Evolutionary conservation across 148 eudicot species (phyloP), one percentile per base, ranked within the genome.

Genomic region (Bassia scoparia): DNA sequence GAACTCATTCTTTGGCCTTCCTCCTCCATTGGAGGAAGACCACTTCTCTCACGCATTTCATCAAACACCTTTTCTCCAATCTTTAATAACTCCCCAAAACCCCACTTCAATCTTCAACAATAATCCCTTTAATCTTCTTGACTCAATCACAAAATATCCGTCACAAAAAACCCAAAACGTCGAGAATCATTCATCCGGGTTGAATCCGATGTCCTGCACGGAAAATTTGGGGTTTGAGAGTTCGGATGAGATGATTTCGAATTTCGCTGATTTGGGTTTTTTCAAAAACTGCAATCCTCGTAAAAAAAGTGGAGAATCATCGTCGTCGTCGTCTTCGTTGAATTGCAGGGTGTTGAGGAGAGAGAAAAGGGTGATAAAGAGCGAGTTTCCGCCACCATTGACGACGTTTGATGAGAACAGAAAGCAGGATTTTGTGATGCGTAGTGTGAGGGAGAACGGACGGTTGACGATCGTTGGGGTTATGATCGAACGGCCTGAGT

Each of bases 141-240:
- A 49, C n/a, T 16, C 61, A 21, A 7, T 9, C 37, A 1, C 0
- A 65, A n/a, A 3, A 20, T 7, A 16, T 29, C 23, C 31, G 16
- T 10, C 35, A 27, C 15, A 24, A 17, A 21, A n/a, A 15, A 5
- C 49, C 7, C 21, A 27, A 38, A 23, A 41, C 24, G 7, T 43
- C 5, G 34, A n/a, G 12, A 37, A 10, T 0, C 26, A 24, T 34
- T 23, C 60, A 15, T 58, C 12, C 5, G 20, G 46, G 4, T n/a
- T 65, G 1, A 77, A 89, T 26, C 68, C 87, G 34, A 64, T 49
- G 63, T 90, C 89, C 23, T 90, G 91, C 53, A 90, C 92, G 0
- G 96, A 90, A 73, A 82, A 81, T n/a, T 43, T 90, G 7, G 96
- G 96, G 18, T 86, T 71, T 12, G 96, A 90, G 77, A 90, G 96